Conservation (phyloP, 371 early-diverging fungal genomes). For the Dichotomocladium elegans region DNA sequence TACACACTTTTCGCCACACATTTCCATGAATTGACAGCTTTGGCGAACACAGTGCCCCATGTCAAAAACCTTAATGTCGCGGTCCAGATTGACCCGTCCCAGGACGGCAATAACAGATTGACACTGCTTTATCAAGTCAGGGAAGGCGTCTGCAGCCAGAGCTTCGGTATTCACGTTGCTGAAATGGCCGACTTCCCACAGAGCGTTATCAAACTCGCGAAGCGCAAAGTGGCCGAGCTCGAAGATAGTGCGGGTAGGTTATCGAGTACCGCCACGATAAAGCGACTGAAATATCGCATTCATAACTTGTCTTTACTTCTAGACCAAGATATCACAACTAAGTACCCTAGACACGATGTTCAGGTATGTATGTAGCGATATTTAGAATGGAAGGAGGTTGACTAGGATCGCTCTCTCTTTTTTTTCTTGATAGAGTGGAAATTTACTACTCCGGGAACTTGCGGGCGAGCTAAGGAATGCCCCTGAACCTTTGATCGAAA, state of each 20-base stretch:
- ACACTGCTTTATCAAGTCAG: slow-evolving; percentile 88
- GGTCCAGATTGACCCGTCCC: slow-evolving; percentile 55
- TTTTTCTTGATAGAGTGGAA: slow-evolving; percentile 5
- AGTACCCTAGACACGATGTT: slow-evolving; percentile 27
- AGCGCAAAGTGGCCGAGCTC: slow-evolving; percentile 82
- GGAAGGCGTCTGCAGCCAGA: slow-evolving; percentile 89
- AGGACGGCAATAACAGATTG: slow-evolving; percentile 46
- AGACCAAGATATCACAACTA: slow-evolving; percentile 5
- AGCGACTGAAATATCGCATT: not conserved
- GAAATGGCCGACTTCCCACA: slow-evolving; percentile 93
- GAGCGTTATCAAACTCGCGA: slow-evolving; percentile 78
- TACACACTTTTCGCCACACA: slow-evolving; percentile 96
- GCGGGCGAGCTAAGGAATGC: slow-evolving; percentile 38
- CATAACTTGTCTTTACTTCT: slow-evolving; percentile 12
- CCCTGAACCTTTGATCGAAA: slow-evolving; percentile 19
- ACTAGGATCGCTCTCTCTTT: not conserved
- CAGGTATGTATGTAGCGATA: slow-evolving; percentile 20
- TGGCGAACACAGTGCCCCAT: slow-evolving; percentile 60
- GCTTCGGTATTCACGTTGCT: slow-evolving; percentile 99
- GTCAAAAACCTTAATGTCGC: slow-evolving; percentile 90
- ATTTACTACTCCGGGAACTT: slow-evolving; percentile 12
- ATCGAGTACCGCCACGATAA: not conserved
- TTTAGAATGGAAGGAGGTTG: not conserved
- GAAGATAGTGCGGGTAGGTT: slow-evolving; percentile 48
- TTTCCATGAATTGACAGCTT: slow-evolving; percentile 95